phyloP scores from a whole-genome alignment of 2,329 filamentous ascomycete species.

The Pseudohalonectria lignicola region DNA sequence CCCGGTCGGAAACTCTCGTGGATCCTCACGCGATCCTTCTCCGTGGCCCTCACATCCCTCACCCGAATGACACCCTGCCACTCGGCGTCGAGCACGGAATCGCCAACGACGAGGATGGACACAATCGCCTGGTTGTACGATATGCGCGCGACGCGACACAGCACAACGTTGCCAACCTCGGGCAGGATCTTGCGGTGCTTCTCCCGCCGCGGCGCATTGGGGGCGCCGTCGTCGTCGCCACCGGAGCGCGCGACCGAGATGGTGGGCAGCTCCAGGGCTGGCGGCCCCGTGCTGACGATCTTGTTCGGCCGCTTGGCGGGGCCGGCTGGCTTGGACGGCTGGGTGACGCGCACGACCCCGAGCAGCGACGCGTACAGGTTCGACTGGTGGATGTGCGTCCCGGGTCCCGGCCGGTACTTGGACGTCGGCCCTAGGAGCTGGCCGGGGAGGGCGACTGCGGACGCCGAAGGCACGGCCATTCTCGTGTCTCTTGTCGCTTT shows the following conservation, averaged over 20 bases:
- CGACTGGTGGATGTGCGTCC: conserved; percentile 70
- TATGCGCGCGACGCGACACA: conserved; percentile 78
- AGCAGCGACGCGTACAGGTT: conserved; percentile 75
- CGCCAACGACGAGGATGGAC: conserved; percentile 73
- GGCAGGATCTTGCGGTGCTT: conserved; percentile 65
- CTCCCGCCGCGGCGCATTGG: conserved; percentile 4
- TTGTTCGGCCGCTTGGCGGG: conserved; percentile 49
- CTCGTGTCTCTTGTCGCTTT: no score
- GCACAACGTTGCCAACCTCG: conserved; percentile 66
- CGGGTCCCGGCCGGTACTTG: conserved; percentile 63
- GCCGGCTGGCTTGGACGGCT: conserved; percentile 32
- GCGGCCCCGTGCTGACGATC: conserved; percentile 26
- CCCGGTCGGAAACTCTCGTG: conserved; percentile 87
- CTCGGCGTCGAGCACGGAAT: conserved; percentile 61
- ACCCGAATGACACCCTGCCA: conserved; percentile 78
- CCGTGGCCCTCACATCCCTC: conserved; percentile 88
- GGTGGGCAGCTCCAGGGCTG: conserved; percentile 32
- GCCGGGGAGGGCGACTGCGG: conserved; percentile 66
- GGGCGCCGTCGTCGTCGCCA: conserved; percentile 12
- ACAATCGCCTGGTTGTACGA: conserved; percentile 77
- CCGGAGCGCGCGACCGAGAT: conserved; percentile 43
- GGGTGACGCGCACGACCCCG: conserved; percentile 52
- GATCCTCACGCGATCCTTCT: conserved; percentile 90
- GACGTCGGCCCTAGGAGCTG: conserved; percentile 61
- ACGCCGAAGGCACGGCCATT: conserved; percentile 13